Evolutionary conservation across 192 early-diverging fungal species (phyloP).

Genomic region (Coemansia sp.): DNA sequence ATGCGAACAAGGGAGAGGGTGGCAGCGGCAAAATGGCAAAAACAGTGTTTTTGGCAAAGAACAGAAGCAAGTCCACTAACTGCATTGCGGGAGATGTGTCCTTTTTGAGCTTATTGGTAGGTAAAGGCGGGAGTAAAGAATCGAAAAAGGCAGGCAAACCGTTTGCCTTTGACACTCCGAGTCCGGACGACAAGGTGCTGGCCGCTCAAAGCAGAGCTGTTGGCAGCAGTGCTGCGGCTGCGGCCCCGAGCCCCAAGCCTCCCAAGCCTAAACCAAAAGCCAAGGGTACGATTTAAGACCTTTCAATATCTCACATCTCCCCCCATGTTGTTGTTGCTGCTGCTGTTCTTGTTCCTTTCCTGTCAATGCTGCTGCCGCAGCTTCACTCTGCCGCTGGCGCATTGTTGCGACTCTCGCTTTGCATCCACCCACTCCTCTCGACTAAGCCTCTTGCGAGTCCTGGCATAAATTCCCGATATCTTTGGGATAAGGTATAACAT

Average conservation of each 20-base stretch:
- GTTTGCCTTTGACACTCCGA: constrained; percentile 77
- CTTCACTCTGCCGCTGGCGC: background rate
- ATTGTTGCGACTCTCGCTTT: background rate
- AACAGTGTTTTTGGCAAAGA: constrained; percentile 9
- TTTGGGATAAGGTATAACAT: background rate
- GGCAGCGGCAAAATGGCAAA: background rate
- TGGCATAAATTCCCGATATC: background rate
- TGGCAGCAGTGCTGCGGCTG: background rate
- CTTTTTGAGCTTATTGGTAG: constrained; percentile 42
- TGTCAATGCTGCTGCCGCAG: background rate
- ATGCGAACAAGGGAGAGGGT: constrained; percentile 17
- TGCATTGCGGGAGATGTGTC: constrained; percentile 27
- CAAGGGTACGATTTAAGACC: constrained; percentile 31
- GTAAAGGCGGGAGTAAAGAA: constrained; percentile 6
- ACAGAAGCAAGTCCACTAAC: constrained; percentile 13
- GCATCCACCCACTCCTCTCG: background rate
- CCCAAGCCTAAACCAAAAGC: constrained; percentile 22
- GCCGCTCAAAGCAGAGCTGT: constrained; percentile 57
- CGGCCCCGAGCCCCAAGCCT: constrained; percentile 9
- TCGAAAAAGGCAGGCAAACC: constrained; percentile 10
- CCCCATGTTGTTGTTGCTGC: background rate
- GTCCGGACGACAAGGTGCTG: constrained; percentile 79
- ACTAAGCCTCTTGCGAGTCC: background rate
- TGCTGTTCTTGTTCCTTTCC: background rate
- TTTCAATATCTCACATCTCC: background rate